These are phyloP conservation scores for Bryum argenteum DNA, from an alignment of 225 moss, liverwort and hornwort species.

Conservation along the genomic window DNA sequence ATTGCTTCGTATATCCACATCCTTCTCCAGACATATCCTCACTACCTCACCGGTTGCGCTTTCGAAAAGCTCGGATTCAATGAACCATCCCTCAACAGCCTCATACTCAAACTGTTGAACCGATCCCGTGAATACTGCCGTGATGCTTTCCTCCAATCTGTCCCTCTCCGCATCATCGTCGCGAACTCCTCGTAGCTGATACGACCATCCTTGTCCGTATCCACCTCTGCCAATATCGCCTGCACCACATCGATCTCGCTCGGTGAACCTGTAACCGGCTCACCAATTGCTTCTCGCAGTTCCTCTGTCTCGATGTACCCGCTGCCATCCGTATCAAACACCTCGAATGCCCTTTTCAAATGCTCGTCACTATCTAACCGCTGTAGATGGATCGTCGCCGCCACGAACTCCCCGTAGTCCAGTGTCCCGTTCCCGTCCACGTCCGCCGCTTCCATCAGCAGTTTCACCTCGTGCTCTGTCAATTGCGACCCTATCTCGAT, in stretches of 20 bases:
- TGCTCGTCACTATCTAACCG: conserved; percentile 84
- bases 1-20: too few relatives aligned
- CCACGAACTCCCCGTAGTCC: conserved; percentile 85
- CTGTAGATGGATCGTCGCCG: conserved; percentile 77
- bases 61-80: conserved; percentile 45
- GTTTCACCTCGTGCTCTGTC: conserved; percentile 77
- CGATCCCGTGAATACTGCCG: conserved; percentile 88
- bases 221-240: conserved; percentile 78
- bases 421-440: conserved; percentile 76
- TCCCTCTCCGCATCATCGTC: conserved; percentile 88
- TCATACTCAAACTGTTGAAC: conserved; percentile 87
- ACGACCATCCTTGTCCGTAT: conserved; percentile 83
- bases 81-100: conserved; percentile 81
- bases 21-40: too few relatives aligned
- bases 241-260: conserved; percentile 61
- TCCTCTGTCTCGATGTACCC: conserved; percentile 78
- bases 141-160: conserved; percentile 95
- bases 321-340: conserved; percentile 67
- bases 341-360: conserved; percentile 66
- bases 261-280: conserved; percentile 50
- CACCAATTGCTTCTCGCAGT: conserved; percentile 64
- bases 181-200: conserved; percentile 92
- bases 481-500: conserved; percentile 82
- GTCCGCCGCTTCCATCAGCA: conserved; percentile 85
- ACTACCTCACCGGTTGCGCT: too few relatives aligned